Evolutionary conservation across 139 green algal genomes (phyloP), one percentile per base, ranked within the genome.

Genomic region (Tetradesmus lagerheimii): DNA sequence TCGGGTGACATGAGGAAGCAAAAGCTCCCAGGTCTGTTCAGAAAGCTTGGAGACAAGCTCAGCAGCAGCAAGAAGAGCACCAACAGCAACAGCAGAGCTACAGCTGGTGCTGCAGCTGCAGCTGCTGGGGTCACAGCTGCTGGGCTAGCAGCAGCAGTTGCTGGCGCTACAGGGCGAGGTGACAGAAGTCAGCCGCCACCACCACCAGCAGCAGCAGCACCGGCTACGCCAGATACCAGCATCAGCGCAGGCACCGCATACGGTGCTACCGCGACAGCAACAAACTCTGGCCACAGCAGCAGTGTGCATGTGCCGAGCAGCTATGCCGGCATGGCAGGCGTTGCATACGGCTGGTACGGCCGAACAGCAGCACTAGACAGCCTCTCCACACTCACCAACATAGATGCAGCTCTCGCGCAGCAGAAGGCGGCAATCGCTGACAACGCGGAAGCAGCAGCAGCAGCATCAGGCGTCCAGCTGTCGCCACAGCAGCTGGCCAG

Each of bases 271-370:
- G 50, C 50, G 5, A 25, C 50, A 64, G 50, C 50, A 64, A 25
- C 50, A 20, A 64, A 64, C 50, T 64, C 50, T 14, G 50, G 50
- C 14, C 50, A 64, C 50, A 64, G 50, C 50, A 64, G 50, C 50
- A 64, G 50, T 14, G 50, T 64, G 50, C 50, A 64, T 14, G 25
- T 64, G 50, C 50, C 50, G 3, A 25, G 50, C 25, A 64, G 50
- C 50, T 64, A 5, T 25, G 18, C 50, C 25, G 50, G 50, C 50
- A 27, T 64, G 18, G 50, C 50, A 27, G 50, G 50, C 25, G 50
- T 64, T 20, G 50, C 38, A 34, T 83, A 83, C 38, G 77, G 20
- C 38, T 83, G 77, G 77, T 83, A 83, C 25, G 77, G 77, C 77
- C 34, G 4, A 4, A 23, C 38, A 53, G 38, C 77, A 29, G 11